These are phyloP conservation scores for Entamoeba invadens DNA, from an alignment of 208 protist genomes.

Conservation along the genomic window DNA sequence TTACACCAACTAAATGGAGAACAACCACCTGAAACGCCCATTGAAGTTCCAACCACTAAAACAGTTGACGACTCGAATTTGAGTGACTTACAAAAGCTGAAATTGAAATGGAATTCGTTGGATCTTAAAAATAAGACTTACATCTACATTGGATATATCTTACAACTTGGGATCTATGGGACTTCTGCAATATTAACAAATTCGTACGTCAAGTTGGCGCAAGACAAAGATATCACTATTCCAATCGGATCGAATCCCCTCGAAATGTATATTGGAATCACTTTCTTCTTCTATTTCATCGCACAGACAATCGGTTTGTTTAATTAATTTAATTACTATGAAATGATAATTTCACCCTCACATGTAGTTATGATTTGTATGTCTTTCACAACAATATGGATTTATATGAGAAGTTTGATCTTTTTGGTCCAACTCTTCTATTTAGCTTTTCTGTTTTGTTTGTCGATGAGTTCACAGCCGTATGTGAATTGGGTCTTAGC, in stretches of 20 bases:
- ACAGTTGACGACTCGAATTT: neutral
- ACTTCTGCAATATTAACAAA: neutral
- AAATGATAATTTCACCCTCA: no score
- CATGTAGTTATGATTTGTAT: neutral
- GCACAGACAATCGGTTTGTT: neutral
- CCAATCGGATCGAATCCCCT: neutral
- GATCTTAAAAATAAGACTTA: neutral
- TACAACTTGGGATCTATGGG: neutral
- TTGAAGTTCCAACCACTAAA: neutral
- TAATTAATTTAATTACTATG: no score
- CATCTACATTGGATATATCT: neutral
- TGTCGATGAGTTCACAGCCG: neutral
- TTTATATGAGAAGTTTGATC: neutral
- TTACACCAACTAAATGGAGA: neutral
- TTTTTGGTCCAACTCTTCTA: neutral
- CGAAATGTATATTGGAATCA: neutral
- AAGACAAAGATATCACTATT: neutral
- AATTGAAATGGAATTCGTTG: neutral
- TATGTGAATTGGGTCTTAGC: neutral
- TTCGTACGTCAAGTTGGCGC: neutral
- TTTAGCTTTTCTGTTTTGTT: neutral
- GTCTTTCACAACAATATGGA: neutral
- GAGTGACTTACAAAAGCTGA: neutral
- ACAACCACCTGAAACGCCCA: neutral
- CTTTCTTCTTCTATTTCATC: neutral